phyloP scores from a whole-genome alignment of 2,329 filamentous ascomycete species.

The Cyanodermella asteris region DNA sequence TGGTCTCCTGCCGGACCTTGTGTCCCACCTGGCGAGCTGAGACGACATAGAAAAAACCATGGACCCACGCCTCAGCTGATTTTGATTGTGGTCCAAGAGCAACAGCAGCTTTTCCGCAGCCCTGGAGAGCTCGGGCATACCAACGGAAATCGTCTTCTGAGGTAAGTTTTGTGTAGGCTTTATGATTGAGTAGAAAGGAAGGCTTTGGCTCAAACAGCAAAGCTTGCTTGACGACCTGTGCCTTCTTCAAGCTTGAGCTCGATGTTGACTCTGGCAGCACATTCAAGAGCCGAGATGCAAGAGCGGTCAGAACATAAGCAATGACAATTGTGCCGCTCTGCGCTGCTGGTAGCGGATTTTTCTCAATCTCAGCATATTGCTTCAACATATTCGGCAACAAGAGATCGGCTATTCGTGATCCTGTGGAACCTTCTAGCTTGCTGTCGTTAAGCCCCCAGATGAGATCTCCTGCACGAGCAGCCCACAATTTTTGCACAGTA shows the following conservation, averaged over 20 bases:
- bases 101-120: constrained; percentile 29
- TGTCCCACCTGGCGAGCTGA: constrained; percentile 40
- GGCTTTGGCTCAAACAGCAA: constrained; percentile 50
- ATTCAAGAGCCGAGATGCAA: constrained; percentile 36
- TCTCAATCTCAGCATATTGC: constrained; percentile 53
- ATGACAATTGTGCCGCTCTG: constrained; percentile 67
- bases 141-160: constrained; percentile 57
- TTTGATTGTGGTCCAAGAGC: constrained; percentile 29
- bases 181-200: constrained; percentile 67
- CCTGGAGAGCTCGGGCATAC: constrained; percentile 44
- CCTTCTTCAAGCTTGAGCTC: too few relatives aligned
- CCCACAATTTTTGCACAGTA: constrained; percentile 57
- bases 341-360: constrained; percentile 56
- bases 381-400: constrained; percentile 37
- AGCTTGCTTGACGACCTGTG: constrained; percentile 34
- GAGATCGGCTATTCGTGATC: constrained; percentile 29
- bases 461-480: constrained; percentile 49
- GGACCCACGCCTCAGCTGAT: constrained; percentile 53
- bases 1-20: constrained; percentile 40
- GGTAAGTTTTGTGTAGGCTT: constrained; percentile 62
- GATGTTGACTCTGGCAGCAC: constrained; percentile 20
- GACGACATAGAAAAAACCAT: constrained; percentile 62
- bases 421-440: too few relatives aligned
- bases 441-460: constrained; percentile 35
- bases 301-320: constrained; percentile 50